phyloP scores from a whole-genome alignment of 2,329 filamentous ascomycete genomes.

The Drechmeria coniospora region DNA sequence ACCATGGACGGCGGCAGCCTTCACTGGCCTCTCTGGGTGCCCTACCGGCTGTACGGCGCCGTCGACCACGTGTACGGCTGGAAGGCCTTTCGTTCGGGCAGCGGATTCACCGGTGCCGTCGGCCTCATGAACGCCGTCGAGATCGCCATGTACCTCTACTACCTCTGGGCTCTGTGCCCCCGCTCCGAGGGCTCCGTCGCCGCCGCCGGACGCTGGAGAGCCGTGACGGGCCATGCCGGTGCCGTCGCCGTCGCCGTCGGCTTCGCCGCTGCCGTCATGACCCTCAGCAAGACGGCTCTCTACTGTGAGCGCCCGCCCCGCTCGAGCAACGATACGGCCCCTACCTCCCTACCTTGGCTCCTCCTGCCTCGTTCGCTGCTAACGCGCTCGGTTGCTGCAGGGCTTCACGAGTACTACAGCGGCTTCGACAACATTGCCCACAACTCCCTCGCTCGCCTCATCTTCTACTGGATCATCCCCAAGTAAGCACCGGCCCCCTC shows the following conservation, averaged over 20 bases:
- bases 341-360: too few species aligned
- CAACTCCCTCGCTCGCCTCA: constrained; percentile 27
- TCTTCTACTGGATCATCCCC: constrained; percentile 41
- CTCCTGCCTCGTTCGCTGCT: background rate
- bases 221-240: constrained; percentile 25
- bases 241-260: constrained; percentile 30
- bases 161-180: constrained; percentile 32
- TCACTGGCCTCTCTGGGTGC: constrained; percentile 58
- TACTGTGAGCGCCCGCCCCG: constrained; percentile 31
- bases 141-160: constrained; percentile 43
- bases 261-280: constrained; percentile 42
- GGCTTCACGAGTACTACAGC: constrained; percentile 40
- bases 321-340: too few species aligned
- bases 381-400: constrained; percentile 15
- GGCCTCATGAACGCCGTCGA: constrained; percentile 53
- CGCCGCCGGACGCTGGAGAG: constrained; percentile 12
- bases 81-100: constrained; percentile 49
- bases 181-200: constrained; percentile 2
- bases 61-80: constrained; percentile 74
- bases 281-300: constrained; percentile 43
- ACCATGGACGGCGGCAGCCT: constrained; percentile 64
- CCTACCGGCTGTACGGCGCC: constrained; percentile 66
- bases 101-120: constrained; percentile 70
- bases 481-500: constrained; percentile 27
- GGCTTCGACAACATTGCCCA: constrained; percentile 42